These are phyloP conservation scores for cucumber (Cucumis sativus) DNA, from an alignment of 306 rosid genomes.

Conservation along the genomic window DNA sequence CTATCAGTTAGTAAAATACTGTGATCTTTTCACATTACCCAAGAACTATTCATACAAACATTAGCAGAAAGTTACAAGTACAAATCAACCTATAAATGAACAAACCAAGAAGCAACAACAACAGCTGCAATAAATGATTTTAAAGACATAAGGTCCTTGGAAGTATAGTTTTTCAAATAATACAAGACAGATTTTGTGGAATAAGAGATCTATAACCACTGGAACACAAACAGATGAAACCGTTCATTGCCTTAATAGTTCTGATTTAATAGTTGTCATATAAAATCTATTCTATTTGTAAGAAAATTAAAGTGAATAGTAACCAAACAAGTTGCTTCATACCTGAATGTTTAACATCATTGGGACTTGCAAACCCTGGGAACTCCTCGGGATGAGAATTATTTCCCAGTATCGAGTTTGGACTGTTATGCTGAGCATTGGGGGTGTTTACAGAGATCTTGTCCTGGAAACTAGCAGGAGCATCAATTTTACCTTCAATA, in stretches of 20 bases:
- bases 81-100: not conserved
- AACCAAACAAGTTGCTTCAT: conserved; percentile 1
- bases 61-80: not conserved
- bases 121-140: not conserved
- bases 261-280: not conserved
- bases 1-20: not conserved
- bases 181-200: not conserved
- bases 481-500: conserved; percentile 20
- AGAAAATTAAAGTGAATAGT: not conserved
- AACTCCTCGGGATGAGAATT: conserved; percentile 44
- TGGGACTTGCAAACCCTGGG: conserved; percentile 45
- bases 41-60: not conserved
- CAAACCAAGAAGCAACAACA: not conserved
- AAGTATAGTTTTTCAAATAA: not conserved
- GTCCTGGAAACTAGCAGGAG: conserved; percentile 24
- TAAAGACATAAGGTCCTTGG: not conserved
- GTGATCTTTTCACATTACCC: not conserved
- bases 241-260: not conserved
- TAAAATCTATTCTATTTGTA: not conserved
- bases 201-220: not conserved
- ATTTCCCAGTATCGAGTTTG: conserved; percentile 18
- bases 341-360: conserved; percentile 51
- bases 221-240: not conserved
- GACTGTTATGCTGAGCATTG: conserved; percentile 38
- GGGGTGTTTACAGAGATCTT: conserved; percentile 24